Base-by-base conservation (phyloP, 1,284 basidiomycete species). In the Heterobasidion irregulare region DNA sequence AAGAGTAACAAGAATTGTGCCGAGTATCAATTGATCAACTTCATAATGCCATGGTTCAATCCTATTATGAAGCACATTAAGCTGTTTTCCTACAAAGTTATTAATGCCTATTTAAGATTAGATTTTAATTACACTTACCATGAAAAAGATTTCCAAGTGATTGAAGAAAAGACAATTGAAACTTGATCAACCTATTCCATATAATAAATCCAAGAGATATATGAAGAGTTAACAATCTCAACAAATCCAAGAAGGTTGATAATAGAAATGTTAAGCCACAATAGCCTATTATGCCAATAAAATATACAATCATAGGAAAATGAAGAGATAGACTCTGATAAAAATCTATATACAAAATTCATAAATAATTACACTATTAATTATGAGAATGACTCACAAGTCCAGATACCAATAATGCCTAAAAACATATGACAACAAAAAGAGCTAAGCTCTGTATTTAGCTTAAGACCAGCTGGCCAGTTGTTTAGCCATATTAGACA, bases 401-500 rank as follows among this genome's bases (percentile, higher is more conserved):
- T 52, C 62, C 62, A 63, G 5, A 57, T 19, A 2, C 45, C 47
- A 13, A 58, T 44, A n/a, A 58, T 53, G 8, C 56, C 58, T 47
- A 62, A 19, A 47, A 62, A 55, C 8, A 41, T 45, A 32, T 56
- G 45, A 19, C 57, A 56, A 38, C 94, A 90, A 65, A 96, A 91
- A 16, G 78, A 74, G 61, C 92, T 91, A 15, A 98, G 78, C 61
- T 98, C 92, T 0, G 92, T 93, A 66, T 99, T 99, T 57, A 99
- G 84, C 71, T 99, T 99, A 47, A 99, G 72, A 1, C 97, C 96
- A 0, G 89, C 92, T 0, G 96, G 96, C 95, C 97, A 99, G 56
- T 88, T 84, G 66, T 96, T 89, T 4, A 99, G 77, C 95, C 95
- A 98, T 1, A 76, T 62, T 1, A 97, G 73, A 0, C 78, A 75